These are phyloP conservation scores for Cladobotryum mycophilum DNA, from an alignment of 2,329 filamentous ascomycete genomes.

Conservation along the genomic window DNA sequence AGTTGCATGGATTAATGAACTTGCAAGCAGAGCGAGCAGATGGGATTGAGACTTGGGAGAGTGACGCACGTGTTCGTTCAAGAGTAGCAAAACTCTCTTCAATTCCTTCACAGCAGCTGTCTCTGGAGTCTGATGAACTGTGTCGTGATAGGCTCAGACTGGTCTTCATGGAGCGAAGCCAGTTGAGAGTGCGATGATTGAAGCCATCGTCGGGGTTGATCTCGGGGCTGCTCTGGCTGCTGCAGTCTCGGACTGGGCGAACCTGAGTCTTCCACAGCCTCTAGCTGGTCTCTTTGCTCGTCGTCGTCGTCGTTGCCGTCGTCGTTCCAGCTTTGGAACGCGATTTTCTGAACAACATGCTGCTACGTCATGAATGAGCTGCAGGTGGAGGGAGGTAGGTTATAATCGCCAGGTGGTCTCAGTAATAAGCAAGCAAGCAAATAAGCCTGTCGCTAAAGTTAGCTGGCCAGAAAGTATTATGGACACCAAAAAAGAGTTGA, in stretches of 20 bases:
- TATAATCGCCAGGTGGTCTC: no score
- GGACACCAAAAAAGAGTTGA: neutral
- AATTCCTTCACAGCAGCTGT: neutral
- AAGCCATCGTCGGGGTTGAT: slow-evolving; percentile 3
- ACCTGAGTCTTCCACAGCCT: slow-evolving; percentile 21
- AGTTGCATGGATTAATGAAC: neutral
- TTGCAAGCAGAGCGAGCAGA: no score
- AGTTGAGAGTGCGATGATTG: slow-evolving; percentile 3
- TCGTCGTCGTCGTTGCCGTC: neutral
- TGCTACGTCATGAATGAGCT: slow-evolving; percentile 12
- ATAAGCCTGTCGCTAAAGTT: no score
- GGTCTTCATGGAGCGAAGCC: slow-evolving; percentile 11
- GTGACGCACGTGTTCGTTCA: neutral
- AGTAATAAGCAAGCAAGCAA: no score
- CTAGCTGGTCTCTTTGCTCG: slow-evolving; percentile 18
- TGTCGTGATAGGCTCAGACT: neutral
- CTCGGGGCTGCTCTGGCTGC: slow-evolving; percentile 1
- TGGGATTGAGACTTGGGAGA: neutral
- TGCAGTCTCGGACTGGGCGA: slow-evolving; percentile 8
- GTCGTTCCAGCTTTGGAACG: slow-evolving; percentile 10
- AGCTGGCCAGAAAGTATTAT: neutral
- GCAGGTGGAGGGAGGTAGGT: neutral
- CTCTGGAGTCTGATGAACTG: neutral
- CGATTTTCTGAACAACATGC: slow-evolving; percentile 18
- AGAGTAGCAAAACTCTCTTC: neutral